These are phyloP conservation scores for Monosporascus ibericus DNA, from an alignment of 2,329 filamentous ascomycete species.

Conservation along the genomic window DNA sequence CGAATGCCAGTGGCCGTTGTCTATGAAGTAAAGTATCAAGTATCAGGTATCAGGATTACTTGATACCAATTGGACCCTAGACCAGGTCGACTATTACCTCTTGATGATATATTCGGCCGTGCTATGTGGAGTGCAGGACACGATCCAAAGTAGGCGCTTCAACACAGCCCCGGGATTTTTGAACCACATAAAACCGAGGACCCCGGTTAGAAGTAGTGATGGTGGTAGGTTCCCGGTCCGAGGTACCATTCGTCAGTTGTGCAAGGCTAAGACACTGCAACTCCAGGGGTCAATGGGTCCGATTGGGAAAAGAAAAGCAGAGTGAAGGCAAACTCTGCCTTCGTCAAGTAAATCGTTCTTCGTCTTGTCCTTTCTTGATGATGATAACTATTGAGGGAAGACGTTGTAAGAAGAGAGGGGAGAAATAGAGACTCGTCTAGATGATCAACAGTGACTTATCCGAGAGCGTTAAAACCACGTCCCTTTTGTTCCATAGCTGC, in stretches of 20 bases:
- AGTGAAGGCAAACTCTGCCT: neutral
- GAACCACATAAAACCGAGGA: neutral
- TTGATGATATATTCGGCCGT: neutral
- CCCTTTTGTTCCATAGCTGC: neutral
- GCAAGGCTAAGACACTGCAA: neutral
- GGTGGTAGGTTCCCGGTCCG: neutral
- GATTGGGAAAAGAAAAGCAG: neutral
- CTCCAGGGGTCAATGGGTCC: neutral
- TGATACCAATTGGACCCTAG: neutral
- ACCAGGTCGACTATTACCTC: neutral
- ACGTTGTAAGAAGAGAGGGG: neutral
- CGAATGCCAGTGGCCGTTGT: neutral
- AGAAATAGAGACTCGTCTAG: neutral
- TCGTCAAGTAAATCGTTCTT: no score
- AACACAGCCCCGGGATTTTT: neutral
- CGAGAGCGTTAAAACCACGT: neutral
- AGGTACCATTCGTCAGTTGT: neutral
- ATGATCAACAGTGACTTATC: neutral
- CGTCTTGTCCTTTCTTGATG: no score
- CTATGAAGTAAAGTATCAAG: neutral
- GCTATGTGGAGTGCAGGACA: neutral
- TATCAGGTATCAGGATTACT: neutral
- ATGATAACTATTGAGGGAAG: neutral
- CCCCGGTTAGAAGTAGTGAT: neutral
- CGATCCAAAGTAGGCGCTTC: neutral